Evolutionary conservation across 2,329 filamentous ascomycete genomes (phyloP).

Genomic region (Domatiomyces globalis): DNA sequence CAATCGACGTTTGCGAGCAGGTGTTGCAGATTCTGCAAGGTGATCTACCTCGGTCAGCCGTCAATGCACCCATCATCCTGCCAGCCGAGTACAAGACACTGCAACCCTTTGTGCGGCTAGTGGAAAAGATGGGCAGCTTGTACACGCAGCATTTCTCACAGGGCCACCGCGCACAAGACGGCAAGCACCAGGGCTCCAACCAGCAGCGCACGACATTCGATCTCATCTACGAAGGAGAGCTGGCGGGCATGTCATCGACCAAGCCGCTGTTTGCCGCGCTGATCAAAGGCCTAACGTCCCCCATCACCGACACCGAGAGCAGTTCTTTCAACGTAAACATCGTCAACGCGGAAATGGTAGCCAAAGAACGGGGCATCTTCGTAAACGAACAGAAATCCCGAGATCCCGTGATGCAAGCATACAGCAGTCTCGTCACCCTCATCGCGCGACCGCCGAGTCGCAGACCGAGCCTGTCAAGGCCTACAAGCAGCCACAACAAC

Average conservation of each 20-base stretch:
- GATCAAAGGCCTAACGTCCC: conserved; percentile 58
- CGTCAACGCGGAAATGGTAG: conserved; percentile 63
- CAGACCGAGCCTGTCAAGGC: conserved; percentile 25
- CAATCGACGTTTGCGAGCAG: conserved; percentile 68
- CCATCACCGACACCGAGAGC: conserved; percentile 52
- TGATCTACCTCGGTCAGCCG: conserved; percentile 58
- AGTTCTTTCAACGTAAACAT: conserved; percentile 55
- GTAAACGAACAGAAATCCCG: conserved; percentile 59
- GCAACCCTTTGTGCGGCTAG: conserved; percentile 59
- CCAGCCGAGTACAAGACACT: conserved; percentile 67
- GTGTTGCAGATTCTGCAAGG: conserved; percentile 59
- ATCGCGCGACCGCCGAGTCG: conserved; percentile 34
- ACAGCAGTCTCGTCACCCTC: conserved; percentile 57
- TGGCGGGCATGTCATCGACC: conserved; percentile 58
- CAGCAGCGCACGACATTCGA: conserved; percentile 55
- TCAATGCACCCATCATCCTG: conserved; percentile 69
- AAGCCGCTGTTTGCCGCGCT: conserved; percentile 66
- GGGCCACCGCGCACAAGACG: conserved; percentile 14
- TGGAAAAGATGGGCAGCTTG: conserved; percentile 65
- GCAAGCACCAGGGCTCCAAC: background rate
- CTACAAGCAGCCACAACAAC: conserved; percentile 8
- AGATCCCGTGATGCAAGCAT: conserved; percentile 41
- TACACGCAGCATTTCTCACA: conserved; percentile 61
- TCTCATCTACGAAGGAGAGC: conserved; percentile 60
- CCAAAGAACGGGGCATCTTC: conserved; percentile 61